Base-by-base conservation (phyloP, 306 rosid species). In the Prunus davidiana region DNA sequence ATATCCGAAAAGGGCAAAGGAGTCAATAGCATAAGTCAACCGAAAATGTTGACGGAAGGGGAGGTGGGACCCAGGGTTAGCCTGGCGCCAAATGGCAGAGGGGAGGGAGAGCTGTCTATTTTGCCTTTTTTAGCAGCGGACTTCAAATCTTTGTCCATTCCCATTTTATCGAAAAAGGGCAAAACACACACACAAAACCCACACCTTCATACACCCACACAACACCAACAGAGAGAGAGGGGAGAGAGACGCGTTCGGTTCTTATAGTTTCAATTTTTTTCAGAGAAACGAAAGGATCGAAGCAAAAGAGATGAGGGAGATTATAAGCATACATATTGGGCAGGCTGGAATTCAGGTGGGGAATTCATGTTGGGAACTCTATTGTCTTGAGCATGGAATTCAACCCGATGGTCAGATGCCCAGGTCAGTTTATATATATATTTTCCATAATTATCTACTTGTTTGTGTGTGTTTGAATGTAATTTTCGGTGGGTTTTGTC, bases 291-390 rank as follows among this genome's bases (percentile, higher is more conserved):
- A 45, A 30, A 20, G 9, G 19, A 74, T 9, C 5, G 28, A 68
- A 3, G 18, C 10, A 43, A 38, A 49, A 73, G n/a, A 95, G n/a
- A 95, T 92, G 98, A 92, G 98, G 43, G 98, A 95, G 72, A 92
- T 95, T 4, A 95, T 95, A 55, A 95, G 98, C 90, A 88, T 95
- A 58, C 98, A 95, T 86, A 95, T 95, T 6, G 98, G 98, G 25
- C 98, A 95, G 41, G 98, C 98, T 25, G 98, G 98, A 3, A 95
- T 95, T 57, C 98, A 95, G 76, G 98, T 95, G 15, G 98, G 98
- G 0, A 95, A 95, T 68, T 95, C 98, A 0, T 95, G 98, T 81
- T 95, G 98, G 98, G 98, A 95, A 82, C 98, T 95, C n/a, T 95
- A 95, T 81, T 95, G 98, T 66, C 98, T 95, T 52, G 98, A 95